Base-by-base conservation (phyloP, 345 rosid genomes). In the Tarenaya hassleriana region DNA sequence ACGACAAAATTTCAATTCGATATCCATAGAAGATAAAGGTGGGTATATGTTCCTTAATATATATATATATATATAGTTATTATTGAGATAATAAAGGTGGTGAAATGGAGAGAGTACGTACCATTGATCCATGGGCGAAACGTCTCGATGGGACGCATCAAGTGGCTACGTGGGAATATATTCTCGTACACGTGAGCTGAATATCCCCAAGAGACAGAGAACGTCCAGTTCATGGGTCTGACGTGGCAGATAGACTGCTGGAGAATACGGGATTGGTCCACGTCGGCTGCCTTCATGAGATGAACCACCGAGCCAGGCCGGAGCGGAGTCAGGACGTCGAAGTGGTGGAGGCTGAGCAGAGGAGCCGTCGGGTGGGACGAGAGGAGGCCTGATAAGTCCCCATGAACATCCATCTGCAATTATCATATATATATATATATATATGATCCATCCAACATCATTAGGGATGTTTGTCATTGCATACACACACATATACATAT, bases 161-260 rank as follows among this genome's bases (percentile, higher is more conserved):
- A 65, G 37, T 67, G 0, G 57, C 78, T 77, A 12, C 80, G 71
- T 16, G 89, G 64, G 57, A 64, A 48, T 47, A 73, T 63, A 10
- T 47, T 74, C 69, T 79, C 84, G 17, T 82, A 79, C 2, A 76
- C 49, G 55, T 74, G 71, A 9, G 62, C 49, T 0, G 87, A 69
- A 63, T 80, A 77, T 32, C 87, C 90, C 84, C 95, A 82, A 0
- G 87, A 74, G 57, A 82, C 50, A 0, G 86, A 75, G 56, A 85
- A 46, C 1, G 87, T 72, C 84, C 81, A 80, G 66, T 65, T 73
- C 17, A 3, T 69, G 7, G 46, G 57, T 72, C 68, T 69, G 31
- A 48, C 55, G 67, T 79, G 73, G 70, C 84, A 85, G 15, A 82
- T 72, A 1, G 81, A 66, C 62, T 81, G 89, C 48, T 81, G 86